Base-by-base conservation (phyloP, 768 basidiomycete species). In the Leccinum longicurvipes region DNA sequence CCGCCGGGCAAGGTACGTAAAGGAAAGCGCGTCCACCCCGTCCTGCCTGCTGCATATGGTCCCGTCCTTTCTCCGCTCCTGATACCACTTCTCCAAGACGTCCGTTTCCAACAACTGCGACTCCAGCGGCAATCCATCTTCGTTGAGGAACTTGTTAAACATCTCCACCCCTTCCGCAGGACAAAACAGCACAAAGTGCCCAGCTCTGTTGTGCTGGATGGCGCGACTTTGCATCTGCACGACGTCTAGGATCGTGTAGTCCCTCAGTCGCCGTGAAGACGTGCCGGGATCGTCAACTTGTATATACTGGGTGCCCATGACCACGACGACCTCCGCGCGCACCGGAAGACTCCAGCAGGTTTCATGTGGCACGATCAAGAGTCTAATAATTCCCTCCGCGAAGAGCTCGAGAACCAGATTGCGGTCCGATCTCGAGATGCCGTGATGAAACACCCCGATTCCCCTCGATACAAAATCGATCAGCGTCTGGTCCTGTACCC, bases 171-270 rank as follows among this genome's bases (percentile, higher is more conserved):
- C 83, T 68, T 97, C 95, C 6, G 84, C 77, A 61, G 93, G 95
- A 70, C 96, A 98, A 67, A 99, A 90, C 46, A 98, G 73, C 64
- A 88, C 78, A 74, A 96, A 94, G 54, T 79, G 79, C 0, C 91
- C 89, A 0, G 74, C 61, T 10, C 76, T 77, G 1, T 77, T 73
- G 60, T 85, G 83, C 53, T 80, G 81, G 12, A 93, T 81, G 4
- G 94, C 94, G 29, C 84, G 82, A 53, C 91, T 84, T 71, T 98
- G 95, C 95, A 99, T 98, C 55, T 84, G 85, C 50, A 90, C 84
- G 32, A 99, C 72, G 62, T 98, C 94, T 19, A 82, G 77, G 34
- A 96, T 74, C 0, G 76, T 75, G 70, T 98, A 98, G 67, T 94
- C 93, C 44, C 79, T 79, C 49, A 96, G 67, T 62, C 88, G 86